A percentile compares a stretch with the other conserved stretches of the same genome.
Evolutionary conservation across 2,329 filamentous ascomycete species (phyloP).

Genomic region (Metarhizium guizhouense): DNA sequence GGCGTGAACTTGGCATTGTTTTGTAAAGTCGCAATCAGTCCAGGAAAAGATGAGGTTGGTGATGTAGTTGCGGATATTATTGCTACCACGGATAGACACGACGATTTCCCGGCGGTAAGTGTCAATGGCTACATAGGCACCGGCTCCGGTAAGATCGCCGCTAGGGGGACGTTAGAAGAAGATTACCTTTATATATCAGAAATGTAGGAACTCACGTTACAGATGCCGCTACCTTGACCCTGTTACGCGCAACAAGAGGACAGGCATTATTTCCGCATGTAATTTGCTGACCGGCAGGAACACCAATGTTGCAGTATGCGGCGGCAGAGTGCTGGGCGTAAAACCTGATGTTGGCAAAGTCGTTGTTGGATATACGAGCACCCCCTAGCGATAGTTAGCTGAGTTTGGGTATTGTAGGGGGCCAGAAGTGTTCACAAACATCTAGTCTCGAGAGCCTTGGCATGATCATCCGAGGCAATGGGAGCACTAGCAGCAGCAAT

Average conservation of each 20-base stretch:
- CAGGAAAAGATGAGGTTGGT: conserved; percentile 34
- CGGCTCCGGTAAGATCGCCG: conserved; percentile 32
- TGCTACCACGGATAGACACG: conserved; percentile 50
- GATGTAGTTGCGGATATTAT: conserved; percentile 52
- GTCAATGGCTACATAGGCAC: conserved; percentile 45
- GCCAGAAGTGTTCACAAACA: conserved; percentile 17
- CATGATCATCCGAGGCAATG: conserved; percentile 15
- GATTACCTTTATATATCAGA: conserved; percentile 1
- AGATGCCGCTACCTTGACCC: conserved; percentile 32
- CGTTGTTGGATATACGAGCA: conserved; percentile 16
- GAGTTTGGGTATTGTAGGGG: not conserved
- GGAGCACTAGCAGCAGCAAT: conserved; percentile 17
- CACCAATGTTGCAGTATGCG: conserved; percentile 43
- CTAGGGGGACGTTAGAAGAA: conserved; percentile 20
- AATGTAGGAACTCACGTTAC: conserved; percentile 23
- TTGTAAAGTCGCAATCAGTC: conserved; percentile 18
- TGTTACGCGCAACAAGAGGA: conserved; percentile 31
- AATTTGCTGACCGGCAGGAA: conserved; percentile 27
- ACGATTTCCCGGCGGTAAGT: conserved; percentile 44
- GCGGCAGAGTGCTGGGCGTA: conserved; percentile 44
- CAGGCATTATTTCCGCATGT: conserved; percentile 36
- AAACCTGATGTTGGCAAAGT: conserved; percentile 33
- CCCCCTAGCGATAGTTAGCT: not conserved
- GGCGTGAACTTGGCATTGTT: conserved; percentile 41
- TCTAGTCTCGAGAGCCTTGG: conserved; percentile 21